Evolutionary conservation across 2,329 filamentous ascomycete species (phyloP).

Genomic region (Pseudogymnoascus sp.): DNA sequence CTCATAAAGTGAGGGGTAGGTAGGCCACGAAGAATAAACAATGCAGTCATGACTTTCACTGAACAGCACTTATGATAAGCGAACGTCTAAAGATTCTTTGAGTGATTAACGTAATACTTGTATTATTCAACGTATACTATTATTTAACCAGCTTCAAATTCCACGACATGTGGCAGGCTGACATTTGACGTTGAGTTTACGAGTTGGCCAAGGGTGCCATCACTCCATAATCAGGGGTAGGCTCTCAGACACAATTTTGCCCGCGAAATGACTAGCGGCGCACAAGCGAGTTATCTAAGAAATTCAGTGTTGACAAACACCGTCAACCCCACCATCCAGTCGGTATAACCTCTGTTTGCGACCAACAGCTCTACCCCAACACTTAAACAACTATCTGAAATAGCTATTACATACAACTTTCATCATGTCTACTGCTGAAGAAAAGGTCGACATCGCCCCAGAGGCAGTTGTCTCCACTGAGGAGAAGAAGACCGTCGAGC

Average conservation of each 20-base stretch:
- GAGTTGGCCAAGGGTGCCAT: neutral
- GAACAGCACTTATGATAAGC: neutral
- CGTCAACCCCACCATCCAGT: conserved; percentile 8
- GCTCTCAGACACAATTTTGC: conserved; percentile 1
- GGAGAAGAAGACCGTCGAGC: conserved; percentile 36
- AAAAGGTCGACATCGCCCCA: conserved; percentile 13
- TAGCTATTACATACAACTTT: conserved; percentile 16
- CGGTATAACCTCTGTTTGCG: conserved; percentile 9
- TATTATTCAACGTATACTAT: neutral
- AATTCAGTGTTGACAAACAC: conserved; percentile 11
- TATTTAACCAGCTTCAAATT: neutral
- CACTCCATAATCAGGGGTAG: conserved; percentile 4
- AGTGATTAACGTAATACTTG: neutral
- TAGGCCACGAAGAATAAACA: neutral
- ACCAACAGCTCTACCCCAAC: conserved; percentile 8
- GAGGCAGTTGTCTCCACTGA: conserved; percentile 37
- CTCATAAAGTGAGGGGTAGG: neutral
- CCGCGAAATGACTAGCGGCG: conserved; percentile 7
- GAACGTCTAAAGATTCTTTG: neutral
- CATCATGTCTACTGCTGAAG: conserved; percentile 12
- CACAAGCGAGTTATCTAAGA: conserved; percentile 6
- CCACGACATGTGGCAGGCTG: neutral
- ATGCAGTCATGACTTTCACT: neutral
- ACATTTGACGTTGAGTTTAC: neutral
- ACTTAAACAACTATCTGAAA: conserved; percentile 10